Base-by-base conservation (phyloP, 1,284 basidiomycete genomes). In the Trametes pubescens region DNA sequence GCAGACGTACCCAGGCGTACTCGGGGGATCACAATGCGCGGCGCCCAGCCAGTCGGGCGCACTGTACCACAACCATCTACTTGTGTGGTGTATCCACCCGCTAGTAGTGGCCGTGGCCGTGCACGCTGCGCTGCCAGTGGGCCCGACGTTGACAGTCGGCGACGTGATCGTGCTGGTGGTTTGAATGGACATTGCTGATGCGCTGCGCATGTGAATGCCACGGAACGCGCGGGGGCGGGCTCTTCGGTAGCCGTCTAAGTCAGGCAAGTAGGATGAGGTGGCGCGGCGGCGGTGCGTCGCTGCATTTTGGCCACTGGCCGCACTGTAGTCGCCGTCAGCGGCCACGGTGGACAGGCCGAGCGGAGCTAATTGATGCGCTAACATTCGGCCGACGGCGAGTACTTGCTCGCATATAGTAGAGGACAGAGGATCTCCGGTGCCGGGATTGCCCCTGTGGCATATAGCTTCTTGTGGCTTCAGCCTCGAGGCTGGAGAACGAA, bases 81-180 rank as follows among this genome's bases (percentile, higher is more conserved):
- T 16, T 37, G 49, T 24, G 49, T 51, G 49, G 34, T 52, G 51
- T 29, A 29, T 35, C 49, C 34, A 14, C 11, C 18, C 29, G 29
- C 29, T 34, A 18, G 54, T 24, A 32, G 53, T 22, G 40, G 53
- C 37, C 37, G 52, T 26, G 40, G 53, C 43, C 29, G 54, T 56
- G 54, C 40, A 46, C 54, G 44, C 13, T 4, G 44, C 22, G 21
- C 43, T 6, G 13, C 11, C 37, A 14, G 14, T 14, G 40, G 14
- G 40, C 16, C 14, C 40, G 40, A 7, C 26, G 53, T 24, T 26
- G 43, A 22, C 16, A 40, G 21, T 49, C 22, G 56, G 38, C 52
- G 56, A 46, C 52, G 47, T 57, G 64, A 59, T 59, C 22, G 47
- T 59, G 64, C 57, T 52, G 57, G 64, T 65, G 60, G 64, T 65